Evolutionary conservation across 23 red algal species (phyloP).

Genomic region (Gracilaria vermiculophylla): DNA sequence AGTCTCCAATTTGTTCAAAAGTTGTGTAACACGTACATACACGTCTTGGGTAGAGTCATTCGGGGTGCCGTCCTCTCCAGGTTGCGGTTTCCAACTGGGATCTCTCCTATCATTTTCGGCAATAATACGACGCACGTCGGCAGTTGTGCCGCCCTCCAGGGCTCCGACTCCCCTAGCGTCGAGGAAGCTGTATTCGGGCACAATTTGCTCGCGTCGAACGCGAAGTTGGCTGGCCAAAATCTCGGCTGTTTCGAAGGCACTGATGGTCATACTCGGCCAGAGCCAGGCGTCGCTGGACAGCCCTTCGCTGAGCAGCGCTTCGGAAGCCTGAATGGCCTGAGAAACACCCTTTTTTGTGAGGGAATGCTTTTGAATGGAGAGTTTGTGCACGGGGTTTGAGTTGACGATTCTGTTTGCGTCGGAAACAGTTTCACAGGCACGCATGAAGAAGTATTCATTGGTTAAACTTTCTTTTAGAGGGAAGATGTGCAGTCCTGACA

Average conservation of each 20-base stretch:
- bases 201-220: conserved; percentile 68
- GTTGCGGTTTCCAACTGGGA: conserved; percentile 23
- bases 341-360: conserved; percentile 66
- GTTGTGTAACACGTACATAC: conserved; percentile 77
- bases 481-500: conserved; percentile 61
- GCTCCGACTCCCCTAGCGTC: conserved; percentile 82
- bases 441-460: conserved; percentile 81
- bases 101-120: conserved; percentile 38
- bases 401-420: conserved; percentile 37
- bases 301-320: conserved; percentile 31
- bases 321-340: conserved; percentile 31
- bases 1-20: conserved; percentile 88
- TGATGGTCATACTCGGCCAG: conserved; percentile 71
- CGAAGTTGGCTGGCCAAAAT: conserved; percentile 60
- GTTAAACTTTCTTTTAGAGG: conserved; percentile 62
- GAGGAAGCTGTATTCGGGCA: conserved; percentile 84
- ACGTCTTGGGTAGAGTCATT: conserved; percentile 86
- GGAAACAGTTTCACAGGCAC: conserved; percentile 77
- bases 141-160: conserved; percentile 45
- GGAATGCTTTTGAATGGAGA: conserved; percentile 47
- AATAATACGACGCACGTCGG: conserved; percentile 21
- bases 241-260: conserved; percentile 72
- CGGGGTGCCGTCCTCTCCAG: conserved; percentile 92
- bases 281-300: conserved; percentile 69
- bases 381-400: conserved; percentile 87